Conservation (phyloP, 1,284 basidiomycete genomes). For the Trichosporon sp. region DNA sequence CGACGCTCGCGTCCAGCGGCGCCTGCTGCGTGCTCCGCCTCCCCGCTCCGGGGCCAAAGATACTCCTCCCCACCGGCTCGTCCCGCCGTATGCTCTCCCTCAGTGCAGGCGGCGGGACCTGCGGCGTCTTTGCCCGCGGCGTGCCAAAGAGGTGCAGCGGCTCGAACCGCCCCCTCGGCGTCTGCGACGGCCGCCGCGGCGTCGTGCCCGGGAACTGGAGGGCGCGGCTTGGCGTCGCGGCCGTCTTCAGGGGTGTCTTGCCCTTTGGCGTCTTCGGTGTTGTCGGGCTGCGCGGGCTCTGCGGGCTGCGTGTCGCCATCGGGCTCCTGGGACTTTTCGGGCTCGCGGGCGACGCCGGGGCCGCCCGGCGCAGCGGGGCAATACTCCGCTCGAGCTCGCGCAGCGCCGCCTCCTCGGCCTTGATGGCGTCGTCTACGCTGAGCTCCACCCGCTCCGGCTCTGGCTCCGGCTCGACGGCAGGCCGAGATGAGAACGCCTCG, state of each 20-base stretch:
- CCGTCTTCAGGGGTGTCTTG: conserved; percentile 26
- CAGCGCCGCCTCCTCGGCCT: conserved; percentile 43
- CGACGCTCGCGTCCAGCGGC: background rate
- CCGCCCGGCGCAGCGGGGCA: conserved; percentile 22
- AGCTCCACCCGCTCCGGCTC: conserved; percentile 10
- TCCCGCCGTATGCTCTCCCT: background rate
- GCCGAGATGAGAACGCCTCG: background rate
- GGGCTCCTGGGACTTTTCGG: background rate
- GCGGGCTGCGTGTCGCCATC: background rate
- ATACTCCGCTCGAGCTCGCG: conserved; percentile 35
- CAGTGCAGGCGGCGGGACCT: background rate
- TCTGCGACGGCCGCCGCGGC: conserved; percentile 8
- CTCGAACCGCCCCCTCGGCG: conserved; percentile 30
- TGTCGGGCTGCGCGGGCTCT: background rate
- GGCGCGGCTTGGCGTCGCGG: conserved; percentile 10
- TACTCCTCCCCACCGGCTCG: background rate
- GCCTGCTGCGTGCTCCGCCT: background rate
- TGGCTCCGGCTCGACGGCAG: background rate
- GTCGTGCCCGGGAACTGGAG: conserved; percentile 29
- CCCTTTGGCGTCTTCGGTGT: background rate
- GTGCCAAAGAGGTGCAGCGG: conserved; percentile 35
- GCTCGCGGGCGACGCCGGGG: background rate
- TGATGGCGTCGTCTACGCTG: conserved; percentile 42
- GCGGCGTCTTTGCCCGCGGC: conserved; percentile 22
- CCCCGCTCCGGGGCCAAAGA: background rate